Evolutionary conservation across 2,329 filamentous ascomycete genomes (phyloP).

Genomic region (Didymella exigua): DNA sequence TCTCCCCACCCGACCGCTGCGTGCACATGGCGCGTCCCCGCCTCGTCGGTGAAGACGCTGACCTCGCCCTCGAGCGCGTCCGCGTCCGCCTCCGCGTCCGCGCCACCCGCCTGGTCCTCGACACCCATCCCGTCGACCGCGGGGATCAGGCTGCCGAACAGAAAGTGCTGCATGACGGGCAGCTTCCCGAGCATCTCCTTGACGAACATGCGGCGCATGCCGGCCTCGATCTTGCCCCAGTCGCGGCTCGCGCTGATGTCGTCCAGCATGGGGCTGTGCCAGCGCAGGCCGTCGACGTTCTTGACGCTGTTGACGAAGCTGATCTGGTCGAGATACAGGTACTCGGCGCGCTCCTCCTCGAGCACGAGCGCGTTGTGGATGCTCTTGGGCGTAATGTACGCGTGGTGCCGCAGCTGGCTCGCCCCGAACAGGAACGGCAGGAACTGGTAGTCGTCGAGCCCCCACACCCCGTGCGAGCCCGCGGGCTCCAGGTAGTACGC

Average conservation of each 20-base stretch:
- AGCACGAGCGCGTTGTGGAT: constrained; percentile 89
- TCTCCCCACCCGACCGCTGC: constrained; percentile 79
- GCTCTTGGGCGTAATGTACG: constrained; percentile 55
- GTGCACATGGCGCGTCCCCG: constrained; percentile 73
- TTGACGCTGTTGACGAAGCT: constrained; percentile 95
- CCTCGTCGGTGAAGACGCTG: constrained; percentile 65
- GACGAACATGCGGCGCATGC: constrained; percentile 97
- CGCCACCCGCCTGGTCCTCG: constrained; percentile 58
- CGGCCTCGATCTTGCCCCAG: constrained; percentile 90
- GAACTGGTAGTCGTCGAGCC: constrained; percentile 60
- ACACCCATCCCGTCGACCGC: constrained; percentile 81
- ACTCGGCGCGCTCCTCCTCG: constrained; percentile 84
- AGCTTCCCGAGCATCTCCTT: constrained; percentile 91
- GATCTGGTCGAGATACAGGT: constrained; percentile 90
- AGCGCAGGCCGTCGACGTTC: constrained; percentile 89
- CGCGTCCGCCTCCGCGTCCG: constrained; percentile 55
- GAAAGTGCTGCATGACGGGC: constrained; percentile 97
- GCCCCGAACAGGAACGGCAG: constrained; percentile 59
- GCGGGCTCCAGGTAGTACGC: constrained; percentile 94
- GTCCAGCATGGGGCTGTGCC: constrained; percentile 98
- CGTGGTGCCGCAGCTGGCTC: constrained; percentile 68
- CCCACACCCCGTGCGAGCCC: constrained; percentile 60
- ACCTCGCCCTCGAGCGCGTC: constrained; percentile 56
- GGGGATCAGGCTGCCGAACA: constrained; percentile 86
- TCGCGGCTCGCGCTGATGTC: constrained; percentile 90